Evolutionary conservation across 805 yeast species (phyloP).

Genomic region (Hanseniaspora vineae): DNA sequence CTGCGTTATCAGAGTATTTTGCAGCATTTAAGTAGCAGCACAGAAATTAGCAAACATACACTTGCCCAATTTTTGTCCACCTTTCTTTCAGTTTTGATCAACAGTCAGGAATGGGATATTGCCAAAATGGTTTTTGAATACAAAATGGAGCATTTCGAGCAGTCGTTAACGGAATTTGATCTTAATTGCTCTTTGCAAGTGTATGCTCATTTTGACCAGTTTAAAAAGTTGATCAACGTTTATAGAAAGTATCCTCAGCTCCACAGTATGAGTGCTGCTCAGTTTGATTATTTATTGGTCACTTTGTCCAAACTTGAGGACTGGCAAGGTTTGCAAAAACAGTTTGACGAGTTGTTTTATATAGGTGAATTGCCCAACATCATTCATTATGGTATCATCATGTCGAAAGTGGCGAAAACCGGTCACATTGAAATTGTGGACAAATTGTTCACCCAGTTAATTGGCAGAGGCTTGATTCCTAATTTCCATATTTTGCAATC

Average conservation of each 20-base stretch:
- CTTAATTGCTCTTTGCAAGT: background rate
- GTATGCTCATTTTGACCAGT: background rate
- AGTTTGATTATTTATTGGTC: constrained; percentile 34
- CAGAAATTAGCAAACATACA: background rate
- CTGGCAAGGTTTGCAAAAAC: constrained; percentile 43
- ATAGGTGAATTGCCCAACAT: constrained; percentile 40
- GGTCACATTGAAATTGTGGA: constrained; percentile 39
- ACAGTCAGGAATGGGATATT: background rate
- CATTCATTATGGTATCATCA: constrained; percentile 46
- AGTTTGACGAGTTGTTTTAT: constrained; percentile 45
- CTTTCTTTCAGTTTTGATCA: background rate
- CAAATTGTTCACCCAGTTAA: constrained; percentile 34
- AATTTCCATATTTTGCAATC: constrained; percentile 20
- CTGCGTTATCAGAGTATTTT: background rate
- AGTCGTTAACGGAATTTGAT: background rate
- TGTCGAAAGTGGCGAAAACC: constrained; percentile 41
- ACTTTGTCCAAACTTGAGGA: constrained; percentile 33
- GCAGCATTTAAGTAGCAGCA: background rate
- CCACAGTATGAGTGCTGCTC: constrained; percentile 13
- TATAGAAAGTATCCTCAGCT: background rate
- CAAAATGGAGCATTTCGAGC: background rate
- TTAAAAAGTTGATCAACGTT: background rate
- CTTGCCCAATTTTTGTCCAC: background rate
- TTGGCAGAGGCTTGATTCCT: constrained; percentile 35
- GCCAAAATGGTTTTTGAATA: background rate